Base-by-base conservation (phyloP, 371 early-diverging fungal genomes). In the Saksenaea vasiformis region DNA sequence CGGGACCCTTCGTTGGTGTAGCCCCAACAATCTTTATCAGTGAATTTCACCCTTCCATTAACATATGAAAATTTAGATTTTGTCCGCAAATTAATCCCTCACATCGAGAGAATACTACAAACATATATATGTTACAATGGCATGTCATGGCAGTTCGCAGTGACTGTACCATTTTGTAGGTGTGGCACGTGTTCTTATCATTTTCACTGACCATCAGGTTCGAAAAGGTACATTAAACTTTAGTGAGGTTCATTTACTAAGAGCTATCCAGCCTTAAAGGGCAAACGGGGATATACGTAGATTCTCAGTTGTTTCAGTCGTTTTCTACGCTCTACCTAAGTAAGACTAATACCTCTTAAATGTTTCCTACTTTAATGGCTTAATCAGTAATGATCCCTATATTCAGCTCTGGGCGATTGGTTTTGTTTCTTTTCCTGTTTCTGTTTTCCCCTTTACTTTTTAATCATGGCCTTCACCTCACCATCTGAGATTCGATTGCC, bases 1-100 rank as follows among this genome's bases (percentile, higher is more conserved):
- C 51, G 51, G 51, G 51, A 47, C 51, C 51, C 27, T 47, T 47
- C 51, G 22, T 47, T 47, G 8, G 51, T 47, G 51, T 47, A n/a
- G 51, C 51, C 51, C 22, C 17, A 47, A 47, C 22, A 22, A 10
- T 47, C 22, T 22, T 47, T 47, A 47, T 47, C 51, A 19, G 11
- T 17, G 22, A 9, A 19, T 14, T 47, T 47, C 22, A 22, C 22
- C 9, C 22, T 47, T 10, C 22, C 10, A 10, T 10, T 47, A 10
- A 1, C 51, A 19, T 22, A 19, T 47, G 15, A 22, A 8, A 47
- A 47, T 47, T 47, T 47, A n/a, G 51, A 47, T 39, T 11, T 39
- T 2, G 39, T 39, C 39, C 11, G 39, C 39, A 39, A 39, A 39
- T 39, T n/a, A n/a, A 39, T 11, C n/a, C 11, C 1, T 39, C 39